A percentile compares a stretch with the other conserved stretches of the same genome.
phyloP scores from a whole-genome alignment of 352 stramenopile genomes.

The Blastocystis sp. region DNA sequence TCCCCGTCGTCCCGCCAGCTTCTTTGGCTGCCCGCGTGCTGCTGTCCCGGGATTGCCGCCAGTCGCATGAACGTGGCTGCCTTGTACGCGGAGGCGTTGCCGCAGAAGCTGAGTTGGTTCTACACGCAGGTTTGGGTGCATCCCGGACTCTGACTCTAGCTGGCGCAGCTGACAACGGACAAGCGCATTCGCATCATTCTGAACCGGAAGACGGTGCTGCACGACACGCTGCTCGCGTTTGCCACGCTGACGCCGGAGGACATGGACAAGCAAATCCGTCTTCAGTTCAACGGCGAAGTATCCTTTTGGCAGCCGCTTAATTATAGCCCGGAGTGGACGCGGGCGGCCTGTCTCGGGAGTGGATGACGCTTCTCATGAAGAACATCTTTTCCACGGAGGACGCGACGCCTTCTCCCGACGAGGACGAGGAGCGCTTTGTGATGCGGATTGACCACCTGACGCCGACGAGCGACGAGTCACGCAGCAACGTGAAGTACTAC shows the following conservation, averaged over 20 bases:
- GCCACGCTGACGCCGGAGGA: constrained; percentile 53
- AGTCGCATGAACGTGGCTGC: constrained; percentile 29
- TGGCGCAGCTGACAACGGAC: constrained; percentile 50
- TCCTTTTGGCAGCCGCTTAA: neutral
- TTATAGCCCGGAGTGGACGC: constrained; percentile 62
- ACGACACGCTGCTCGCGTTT: constrained; percentile 69
- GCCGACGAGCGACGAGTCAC: neutral
- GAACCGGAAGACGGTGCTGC: constrained; percentile 43
- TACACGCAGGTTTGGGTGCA: constrained; percentile 8
- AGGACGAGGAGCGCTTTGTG: constrained; percentile 54
- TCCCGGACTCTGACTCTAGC: neutral
- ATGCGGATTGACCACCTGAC: constrained; percentile 63
- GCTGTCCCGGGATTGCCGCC: constrained; percentile 34
- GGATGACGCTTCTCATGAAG: constrained; percentile 37
- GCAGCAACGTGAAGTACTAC: constrained; percentile 37
- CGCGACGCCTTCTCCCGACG: neutral
- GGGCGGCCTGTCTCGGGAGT: constrained; percentile 54
- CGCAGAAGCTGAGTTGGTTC: constrained; percentile 48
- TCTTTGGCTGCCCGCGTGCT: constrained; percentile 13
- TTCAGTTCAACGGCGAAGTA: constrained; percentile 70
- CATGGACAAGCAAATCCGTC: constrained; percentile 65
- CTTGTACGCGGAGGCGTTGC: constrained; percentile 26
- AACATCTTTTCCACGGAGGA: constrained; percentile 34
- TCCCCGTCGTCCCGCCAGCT: neutral
- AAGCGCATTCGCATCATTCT: constrained; percentile 71